Base-by-base conservation (phyloP, 495 filamentous ascomycete species). In the Xylaria scruposa region DNA sequence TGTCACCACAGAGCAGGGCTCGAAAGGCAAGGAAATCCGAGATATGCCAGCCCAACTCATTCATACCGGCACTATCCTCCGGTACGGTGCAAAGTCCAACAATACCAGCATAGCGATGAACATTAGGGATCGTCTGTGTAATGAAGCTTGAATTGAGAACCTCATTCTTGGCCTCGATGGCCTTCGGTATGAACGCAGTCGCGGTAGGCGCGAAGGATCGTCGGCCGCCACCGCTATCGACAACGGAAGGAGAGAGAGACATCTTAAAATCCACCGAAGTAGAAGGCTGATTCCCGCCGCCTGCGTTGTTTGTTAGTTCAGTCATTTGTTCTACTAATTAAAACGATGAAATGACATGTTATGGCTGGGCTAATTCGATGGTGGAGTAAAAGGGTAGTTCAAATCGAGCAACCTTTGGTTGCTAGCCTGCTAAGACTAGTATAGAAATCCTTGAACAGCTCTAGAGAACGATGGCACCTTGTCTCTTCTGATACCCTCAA, bases 11-110 rank as follows among this genome's bases (percentile, higher is more conserved):
- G 62, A 83, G 76, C 9, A 80, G 77, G 13, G 73, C 58, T 73
- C 81, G 81, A 72, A 78, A 84, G 0, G 70, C 72, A 10, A 84
- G 49, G 61, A 82, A 83, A 68, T 84, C 81, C 36, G 74, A 64
- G 6, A 80, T 75, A 24, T 82, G 80, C 80, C 81, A 84, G 46
- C 76, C 82, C 17, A 81, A 78, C 38, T 78, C 73, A 47, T 75
- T 54, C 29, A 49, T 71, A 29, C 68, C 70, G 1, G 78, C 74
- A 53, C 75, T 54, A 1, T 78, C 67, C n/a, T 66, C 38, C 2
- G 81, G 70, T 6, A 83, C 72, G 40, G 73, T 76, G 44, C 80
- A 82, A 10, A 84, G 68, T 3, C 78, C 81, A 13, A 84, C 38
- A 4, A 83, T 68, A 33, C 79, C 71, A 12, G 78, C 63, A 42